Evolutionary conservation across 768 basidiomycete genomes (phyloP), one percentile per base, ranked within the genome.

Genomic region (Pholiota microspora): DNA sequence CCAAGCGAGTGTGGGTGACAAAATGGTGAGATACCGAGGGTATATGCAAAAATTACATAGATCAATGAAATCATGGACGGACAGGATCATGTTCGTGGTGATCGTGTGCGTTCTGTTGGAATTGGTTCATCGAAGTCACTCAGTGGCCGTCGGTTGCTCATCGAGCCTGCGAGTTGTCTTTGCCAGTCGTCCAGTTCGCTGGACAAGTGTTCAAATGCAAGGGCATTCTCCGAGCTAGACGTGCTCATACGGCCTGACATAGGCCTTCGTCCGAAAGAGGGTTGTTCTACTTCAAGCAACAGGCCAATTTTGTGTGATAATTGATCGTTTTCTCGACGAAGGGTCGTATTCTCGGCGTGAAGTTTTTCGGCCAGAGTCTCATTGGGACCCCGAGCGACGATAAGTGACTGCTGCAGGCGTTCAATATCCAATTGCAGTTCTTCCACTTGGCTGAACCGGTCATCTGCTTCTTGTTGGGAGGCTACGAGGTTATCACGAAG

Each of bases 281-380:
- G 82, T 61, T 89, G 88, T 62, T 93, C 91, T 40, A 90, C 92
- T 63, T 94, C 92, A 50, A 96, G 81, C 13, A 96, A 77, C 45
- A 95, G 79, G 53, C 85, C 89, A 62, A 96, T 93, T 78, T 93
- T 94, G 68, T 92, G 91, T n/a, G 88, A 86, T 40, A 94, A 80
- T 61, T 93, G 86, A 65, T 91, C 88, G 68, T 94, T 94, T 71
- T 94, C 92, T 53, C 84, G 82, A 68, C 88, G 85, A 55, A 94
- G 83, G 28, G 74, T 78, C 15, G 82, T 78, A 69, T 94, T 94
- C 67, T 96, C 92, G 67, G 77, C 82, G 68, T 85, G 86, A 58
- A 97, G 82, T 68, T 86, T 88, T 71, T 95, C 92, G 32, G 91
- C 68, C 38, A 86, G 66, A 7, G 88, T 85, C 71, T 92, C 90